These are phyloP conservation scores for Bruguiera gymnorhiza DNA, from an alignment of 345 rosid species.

Conservation along the genomic window DNA sequence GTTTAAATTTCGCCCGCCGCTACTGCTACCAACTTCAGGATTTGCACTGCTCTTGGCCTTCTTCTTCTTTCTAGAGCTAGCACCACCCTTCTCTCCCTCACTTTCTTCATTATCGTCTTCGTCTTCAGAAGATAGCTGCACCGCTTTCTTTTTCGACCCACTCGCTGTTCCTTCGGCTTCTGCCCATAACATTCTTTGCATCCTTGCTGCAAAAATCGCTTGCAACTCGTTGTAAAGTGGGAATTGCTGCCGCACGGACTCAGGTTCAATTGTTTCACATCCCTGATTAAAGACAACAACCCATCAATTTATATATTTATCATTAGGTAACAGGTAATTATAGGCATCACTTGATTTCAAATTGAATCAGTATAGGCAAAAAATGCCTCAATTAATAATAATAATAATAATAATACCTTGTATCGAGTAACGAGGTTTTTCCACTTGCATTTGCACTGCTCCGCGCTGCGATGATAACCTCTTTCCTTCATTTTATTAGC, in stretches of 20 bases:
- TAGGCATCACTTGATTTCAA: not conserved
- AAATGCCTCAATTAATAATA: not conserved
- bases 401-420: slow-evolving; percentile 46
- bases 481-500: slow-evolving; percentile 72
- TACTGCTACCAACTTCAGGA: slow-evolving; percentile 9
- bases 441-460: slow-evolving; percentile 99
- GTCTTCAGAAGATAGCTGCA: slow-evolving; percentile 66
- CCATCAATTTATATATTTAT: not conserved
- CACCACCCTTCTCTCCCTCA: slow-evolving; percentile 36
- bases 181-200: slow-evolving; percentile 71
- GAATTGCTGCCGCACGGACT: slow-evolving; percentile 69
- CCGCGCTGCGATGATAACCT: slow-evolving; percentile 83
- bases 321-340: no score
- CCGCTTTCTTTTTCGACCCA: slow-evolving; percentile 50
- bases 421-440: slow-evolving; percentile 94
- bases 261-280: slow-evolving; percentile 77
- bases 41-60: slow-evolving; percentile 31
- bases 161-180: slow-evolving; percentile 63
- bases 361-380: slow-evolving; percentile 7
- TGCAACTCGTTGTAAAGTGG: slow-evolving; percentile 80
- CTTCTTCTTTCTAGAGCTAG: slow-evolving; percentile 48
- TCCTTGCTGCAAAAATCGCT: slow-evolving; percentile 53
- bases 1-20: slow-evolving; percentile 4
- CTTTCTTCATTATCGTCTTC: slow-evolving; percentile 63
- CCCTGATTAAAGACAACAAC: slow-evolving; percentile 44